phyloP scores from a whole-genome alignment of 2,329 filamentous ascomycete species.

The Ceratocystiopsis minuta region DNA sequence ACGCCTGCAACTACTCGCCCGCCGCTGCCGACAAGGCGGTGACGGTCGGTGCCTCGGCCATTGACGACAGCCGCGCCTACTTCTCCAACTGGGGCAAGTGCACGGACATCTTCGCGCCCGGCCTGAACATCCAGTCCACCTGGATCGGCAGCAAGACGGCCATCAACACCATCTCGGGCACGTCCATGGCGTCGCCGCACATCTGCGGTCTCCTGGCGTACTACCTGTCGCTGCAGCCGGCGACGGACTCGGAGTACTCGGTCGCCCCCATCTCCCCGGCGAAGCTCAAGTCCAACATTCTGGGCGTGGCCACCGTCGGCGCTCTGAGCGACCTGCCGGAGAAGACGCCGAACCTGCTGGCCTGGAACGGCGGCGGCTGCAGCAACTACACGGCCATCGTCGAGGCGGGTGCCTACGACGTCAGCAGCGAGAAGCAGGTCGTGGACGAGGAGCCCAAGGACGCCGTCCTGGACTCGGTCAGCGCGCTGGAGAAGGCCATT shows the following conservation, averaged over 20 bases:
- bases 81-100: conserved; percentile 99
- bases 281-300: conserved; percentile 80
- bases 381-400: conserved; percentile 81
- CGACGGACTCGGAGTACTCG: conserved; percentile 76
- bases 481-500: conserved; percentile 42
- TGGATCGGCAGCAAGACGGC: conserved; percentile 96
- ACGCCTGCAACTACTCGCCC: conserved; percentile 98
- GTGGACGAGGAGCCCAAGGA: conserved; percentile 19
- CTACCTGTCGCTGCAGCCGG: conserved; percentile 88
- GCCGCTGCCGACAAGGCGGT: conserved; percentile 81
- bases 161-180: conserved; percentile 97
- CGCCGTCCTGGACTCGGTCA: conserved; percentile 25
- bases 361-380: conserved; percentile 95
- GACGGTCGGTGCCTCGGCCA: conserved; percentile 86
- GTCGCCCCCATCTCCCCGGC: conserved; percentile 79
- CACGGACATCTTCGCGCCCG: conserved; percentile 97
- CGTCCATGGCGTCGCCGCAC: conserved; percentile 97
- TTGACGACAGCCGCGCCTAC: conserved; percentile 92
- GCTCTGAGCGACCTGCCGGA: conserved; percentile 66
- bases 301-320: conserved; percentile 63
- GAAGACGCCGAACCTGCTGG: conserved; percentile 84
- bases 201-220: conserved; percentile 93
- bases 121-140: conserved; percentile 90
- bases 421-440: conserved; percentile 11
- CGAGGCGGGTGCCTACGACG: conserved; percentile 48